Evolutionary conservation across 2,329 filamentous ascomycete species (phyloP).

Genomic region (Curvularia hawaiiensis): DNA sequence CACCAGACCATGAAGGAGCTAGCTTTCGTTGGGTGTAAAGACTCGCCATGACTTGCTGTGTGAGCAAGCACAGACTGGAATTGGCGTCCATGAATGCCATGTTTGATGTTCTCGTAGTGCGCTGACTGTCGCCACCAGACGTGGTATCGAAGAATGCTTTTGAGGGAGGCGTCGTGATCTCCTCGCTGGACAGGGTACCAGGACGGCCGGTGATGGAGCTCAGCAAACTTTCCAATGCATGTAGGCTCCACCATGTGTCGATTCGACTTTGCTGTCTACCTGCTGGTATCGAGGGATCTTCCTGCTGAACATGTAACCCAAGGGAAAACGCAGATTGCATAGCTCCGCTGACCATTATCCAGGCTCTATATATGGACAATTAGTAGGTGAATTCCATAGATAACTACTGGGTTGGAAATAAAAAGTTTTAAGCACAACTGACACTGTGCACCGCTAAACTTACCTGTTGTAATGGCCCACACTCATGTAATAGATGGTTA

Average conservation of each 20-base stretch:
- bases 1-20: slow-evolving; percentile 35
- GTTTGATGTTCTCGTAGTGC: neutral
- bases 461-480: slow-evolving; percentile 41
- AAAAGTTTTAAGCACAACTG: neutral
- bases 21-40: slow-evolving; percentile 40
- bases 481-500: slow-evolving; percentile 43
- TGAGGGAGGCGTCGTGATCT: slow-evolving; percentile 35
- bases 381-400: neutral
- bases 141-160: neutral
- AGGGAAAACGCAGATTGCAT: slow-evolving; percentile 40
- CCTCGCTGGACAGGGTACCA: slow-evolving; percentile 34
- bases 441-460: neutral
- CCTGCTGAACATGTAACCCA: slow-evolving; percentile 43
- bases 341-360: slow-evolving; percentile 38
- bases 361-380: slow-evolving; percentile 31
- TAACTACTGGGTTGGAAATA: neutral
- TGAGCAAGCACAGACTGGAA: slow-evolving; percentile 7
- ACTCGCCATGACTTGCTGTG: slow-evolving; percentile 15
- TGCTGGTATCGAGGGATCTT: slow-evolving; percentile 19
- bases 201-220: slow-evolving; percentile 44
- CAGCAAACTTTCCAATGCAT: slow-evolving; percentile 40
- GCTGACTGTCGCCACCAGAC: neutral
- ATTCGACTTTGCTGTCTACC: slow-evolving; percentile 35
- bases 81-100: slow-evolving; percentile 13
- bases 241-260: slow-evolving; percentile 46